A percentile compares a stretch with the other conserved stretches of the same genome.
Conservation (phyloP, 129 eudicot species). For the Flaveria brownii region DNA sequence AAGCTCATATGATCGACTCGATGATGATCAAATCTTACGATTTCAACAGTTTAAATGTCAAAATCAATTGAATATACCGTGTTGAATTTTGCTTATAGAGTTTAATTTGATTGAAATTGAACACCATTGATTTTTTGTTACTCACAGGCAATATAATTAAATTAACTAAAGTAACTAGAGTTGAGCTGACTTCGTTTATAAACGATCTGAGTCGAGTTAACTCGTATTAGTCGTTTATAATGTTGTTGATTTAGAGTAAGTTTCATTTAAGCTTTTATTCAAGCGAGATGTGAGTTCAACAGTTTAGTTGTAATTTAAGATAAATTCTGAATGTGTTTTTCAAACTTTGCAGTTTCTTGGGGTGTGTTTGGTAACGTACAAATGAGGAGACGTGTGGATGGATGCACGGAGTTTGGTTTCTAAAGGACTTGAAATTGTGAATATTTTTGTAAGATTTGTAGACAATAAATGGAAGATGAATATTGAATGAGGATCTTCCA, state of each 20-base stretch:
- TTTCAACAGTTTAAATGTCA: not conserved
- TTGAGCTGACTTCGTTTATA: too few species aligned
- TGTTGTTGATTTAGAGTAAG: too few species aligned
- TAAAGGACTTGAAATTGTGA: constrained; percentile 25
- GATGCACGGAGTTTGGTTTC: constrained; percentile 1
- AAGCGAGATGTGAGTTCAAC: too few species aligned
- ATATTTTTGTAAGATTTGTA: constrained; percentile 27
- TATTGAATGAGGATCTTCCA: not conserved
- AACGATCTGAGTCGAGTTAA: too few species aligned
- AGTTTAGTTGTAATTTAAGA: not conserved
- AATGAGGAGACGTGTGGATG: constrained; percentile 11
- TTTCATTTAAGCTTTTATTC: too few species aligned
- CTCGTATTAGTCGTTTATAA: too few species aligned
- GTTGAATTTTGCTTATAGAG: too few species aligned
- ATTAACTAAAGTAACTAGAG: too few species aligned
- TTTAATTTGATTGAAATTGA: too few species aligned
- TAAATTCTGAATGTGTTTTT: not conserved
- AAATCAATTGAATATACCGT: not conserved
- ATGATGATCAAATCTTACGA: not conserved
- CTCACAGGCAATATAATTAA: too few species aligned
- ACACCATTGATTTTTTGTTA: too few species aligned
- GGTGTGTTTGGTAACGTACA: constrained; percentile 37
- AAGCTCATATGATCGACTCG: not conserved
- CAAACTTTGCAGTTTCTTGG: constrained; percentile 37
- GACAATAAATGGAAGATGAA: constrained; percentile 25